A percentile compares a stretch with the other conserved stretches of the same genome.
Conservation (phyloP, 352 stramenopile genomes). For the Phytophthora cryptogea region DNA sequence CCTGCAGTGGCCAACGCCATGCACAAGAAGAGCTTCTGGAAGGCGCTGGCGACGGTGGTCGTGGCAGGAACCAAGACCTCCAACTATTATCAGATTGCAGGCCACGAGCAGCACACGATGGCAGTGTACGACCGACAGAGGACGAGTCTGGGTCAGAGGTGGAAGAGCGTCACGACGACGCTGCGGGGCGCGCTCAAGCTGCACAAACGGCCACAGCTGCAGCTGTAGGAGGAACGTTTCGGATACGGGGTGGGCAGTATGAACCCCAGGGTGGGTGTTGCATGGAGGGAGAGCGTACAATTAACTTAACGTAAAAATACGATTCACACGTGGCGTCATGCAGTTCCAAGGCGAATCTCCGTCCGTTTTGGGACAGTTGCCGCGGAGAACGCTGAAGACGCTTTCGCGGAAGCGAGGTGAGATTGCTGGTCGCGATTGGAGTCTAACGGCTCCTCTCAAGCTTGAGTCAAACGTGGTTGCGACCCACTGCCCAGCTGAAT, state of each 20-base stretch:
- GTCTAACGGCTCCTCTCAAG: constrained; percentile 13
- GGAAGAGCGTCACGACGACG: constrained; percentile 20
- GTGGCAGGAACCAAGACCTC: constrained; percentile 4
- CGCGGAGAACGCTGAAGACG: constrained; percentile 10
- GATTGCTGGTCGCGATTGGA: constrained; percentile 5
- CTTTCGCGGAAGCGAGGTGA: constrained; percentile 17
- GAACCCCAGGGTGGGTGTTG: constrained; percentile 9
- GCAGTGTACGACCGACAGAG: constrained; percentile 6
- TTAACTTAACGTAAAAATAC: constrained; percentile 29
- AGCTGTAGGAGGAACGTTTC: constrained; percentile 18
- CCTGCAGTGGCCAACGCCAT: constrained; percentile 9
- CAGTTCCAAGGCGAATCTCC: background rate
- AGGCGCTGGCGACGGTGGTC: constrained; percentile 11
- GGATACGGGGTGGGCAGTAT: constrained; percentile 3
- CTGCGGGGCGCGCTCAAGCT: constrained; percentile 15
- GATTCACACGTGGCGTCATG: background rate
- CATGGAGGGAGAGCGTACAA: constrained; percentile 19
- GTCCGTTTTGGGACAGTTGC: constrained; percentile 17
- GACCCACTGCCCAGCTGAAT: background rate
- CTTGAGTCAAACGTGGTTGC: background rate
- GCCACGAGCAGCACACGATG: constrained; percentile 5
- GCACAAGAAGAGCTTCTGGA: constrained; percentile 34
- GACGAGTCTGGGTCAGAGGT: constrained; percentile 26
- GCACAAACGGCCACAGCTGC: constrained; percentile 11
- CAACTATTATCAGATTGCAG: background rate